A percentile compares a stretch with the other conserved stretches of the same genome.
These are phyloP conservation scores for Hypericum perforatum DNA, from an alignment of 345 rosid species.

Conservation along the genomic window DNA sequence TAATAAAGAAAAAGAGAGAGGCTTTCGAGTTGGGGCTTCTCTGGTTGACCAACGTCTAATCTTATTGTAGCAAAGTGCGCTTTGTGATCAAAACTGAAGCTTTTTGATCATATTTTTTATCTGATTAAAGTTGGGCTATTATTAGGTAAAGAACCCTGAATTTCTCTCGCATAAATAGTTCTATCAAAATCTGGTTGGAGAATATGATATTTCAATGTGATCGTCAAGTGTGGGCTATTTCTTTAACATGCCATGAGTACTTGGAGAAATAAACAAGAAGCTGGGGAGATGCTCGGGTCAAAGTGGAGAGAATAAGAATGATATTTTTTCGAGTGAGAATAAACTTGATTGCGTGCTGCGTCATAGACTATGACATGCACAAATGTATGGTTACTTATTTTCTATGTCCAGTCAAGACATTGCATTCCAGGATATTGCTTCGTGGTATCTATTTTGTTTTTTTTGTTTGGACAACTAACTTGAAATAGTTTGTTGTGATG, in stretches of 20 bases:
- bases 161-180: conserved; percentile 35
- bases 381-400: conserved; percentile 7
- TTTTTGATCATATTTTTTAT: conserved; percentile 24
- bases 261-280: not conserved
- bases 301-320: not conserved
- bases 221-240: conserved; percentile 6
- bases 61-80: conserved; percentile 6
- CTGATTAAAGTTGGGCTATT: too few species aligned
- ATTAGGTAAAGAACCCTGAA: conserved; percentile 30
- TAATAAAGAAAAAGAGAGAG: not conserved
- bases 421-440: too few species aligned
- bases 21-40: too few species aligned
- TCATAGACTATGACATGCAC: not conserved
- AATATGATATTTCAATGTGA: conserved; percentile 32
- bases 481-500: too few species aligned
- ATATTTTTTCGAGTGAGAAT: not conserved
- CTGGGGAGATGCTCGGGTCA: conserved; percentile 10
- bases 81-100: conserved; percentile 16
- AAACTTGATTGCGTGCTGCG: not conserved
- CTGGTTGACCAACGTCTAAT: too few species aligned
- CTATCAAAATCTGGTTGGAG: conserved; percentile 23
- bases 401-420: too few species aligned
- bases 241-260: conserved; percentile 8
- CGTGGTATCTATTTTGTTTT: too few species aligned
- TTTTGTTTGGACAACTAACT: too few species aligned